Percentiles rank a stretch among this genome's conserved stretches.
Evolutionary conservation across 176 grass and related monocot genomes (phyloP).

Genomic region (Zoysia pacifica): DNA sequence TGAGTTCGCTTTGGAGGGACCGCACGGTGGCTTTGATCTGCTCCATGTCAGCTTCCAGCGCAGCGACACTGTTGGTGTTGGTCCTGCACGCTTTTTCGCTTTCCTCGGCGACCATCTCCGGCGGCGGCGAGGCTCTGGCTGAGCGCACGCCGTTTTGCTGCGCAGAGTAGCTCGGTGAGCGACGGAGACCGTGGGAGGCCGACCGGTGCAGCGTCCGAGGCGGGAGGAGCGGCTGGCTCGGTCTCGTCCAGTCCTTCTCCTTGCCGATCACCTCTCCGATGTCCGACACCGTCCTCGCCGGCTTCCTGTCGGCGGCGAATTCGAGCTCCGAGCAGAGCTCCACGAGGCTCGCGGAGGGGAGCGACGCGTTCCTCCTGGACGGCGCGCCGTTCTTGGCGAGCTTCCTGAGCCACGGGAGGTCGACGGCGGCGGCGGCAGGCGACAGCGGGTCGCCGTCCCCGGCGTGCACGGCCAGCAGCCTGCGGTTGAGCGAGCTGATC

Average conservation of each 20-base stretch:
- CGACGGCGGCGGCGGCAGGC: not conserved
- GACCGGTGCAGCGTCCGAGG: slow-evolving; percentile 29
- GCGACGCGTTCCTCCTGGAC: slow-evolving; percentile 44
- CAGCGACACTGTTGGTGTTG: not conserved
- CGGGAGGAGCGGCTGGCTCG: slow-evolving; percentile 13
- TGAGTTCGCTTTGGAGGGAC: slow-evolving; percentile 33
- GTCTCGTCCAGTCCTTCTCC: slow-evolving; percentile 31
- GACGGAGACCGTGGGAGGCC: slow-evolving; percentile 37
- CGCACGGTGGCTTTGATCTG: slow-evolving; percentile 40
- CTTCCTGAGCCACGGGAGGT: slow-evolving; percentile 48
- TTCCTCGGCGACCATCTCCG: slow-evolving; percentile 53
- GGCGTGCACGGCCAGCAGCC: slow-evolving; percentile 57
- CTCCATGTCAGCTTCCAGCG: slow-evolving; percentile 33
- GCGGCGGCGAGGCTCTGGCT: slow-evolving; percentile 25
- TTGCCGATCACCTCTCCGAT: slow-evolving; percentile 31
- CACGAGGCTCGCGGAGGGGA: slow-evolving; percentile 29
- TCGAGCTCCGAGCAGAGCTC: slow-evolving; percentile 47
- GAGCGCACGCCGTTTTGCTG: slow-evolving; percentile 6
- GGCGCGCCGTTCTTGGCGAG: slow-evolving; percentile 31
- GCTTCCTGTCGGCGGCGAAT: not conserved
- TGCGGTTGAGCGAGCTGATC: slow-evolving; percentile 68
- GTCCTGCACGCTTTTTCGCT: slow-evolving; percentile 20
- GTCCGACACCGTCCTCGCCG: slow-evolving; percentile 47
- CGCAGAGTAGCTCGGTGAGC: slow-evolving; percentile 23
- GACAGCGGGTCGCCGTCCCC: slow-evolving; percentile 18